Percentiles rank a stretch among this genome's conserved stretches.
phyloP scores from a whole-genome alignment of 371 early-diverging fungal species.

The Apophysomyces trapeziformis region DNA sequence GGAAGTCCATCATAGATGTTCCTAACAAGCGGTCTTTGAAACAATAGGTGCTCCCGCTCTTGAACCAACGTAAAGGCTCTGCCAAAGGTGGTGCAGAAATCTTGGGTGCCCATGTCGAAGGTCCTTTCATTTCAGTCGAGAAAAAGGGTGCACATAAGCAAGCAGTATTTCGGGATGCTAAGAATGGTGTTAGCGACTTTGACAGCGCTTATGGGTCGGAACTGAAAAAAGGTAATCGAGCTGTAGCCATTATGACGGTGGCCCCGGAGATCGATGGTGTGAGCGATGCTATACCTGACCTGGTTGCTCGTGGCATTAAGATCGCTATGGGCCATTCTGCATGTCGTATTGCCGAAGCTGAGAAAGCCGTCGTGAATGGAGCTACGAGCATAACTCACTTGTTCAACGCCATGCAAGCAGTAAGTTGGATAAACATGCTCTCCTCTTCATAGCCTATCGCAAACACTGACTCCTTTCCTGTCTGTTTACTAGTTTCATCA shows the following conservation, averaged over 20 bases:
- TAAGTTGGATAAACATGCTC: slow-evolving; percentile 13
- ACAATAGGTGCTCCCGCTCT: slow-evolving; percentile 60
- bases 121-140: slow-evolving; percentile 69
- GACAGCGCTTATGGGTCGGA: slow-evolving; percentile 73
- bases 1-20: too few relatives aligned
- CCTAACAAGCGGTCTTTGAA: neutral
- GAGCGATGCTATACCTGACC: slow-evolving; percentile 65
- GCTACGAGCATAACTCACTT: slow-evolving; percentile 73
- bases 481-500: slow-evolving; percentile 68
- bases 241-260: slow-evolving; percentile 71
- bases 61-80: slow-evolving; percentile 68
- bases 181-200: slow-evolving; percentile 71
- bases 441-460: neutral
- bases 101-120: slow-evolving; percentile 80
- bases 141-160: slow-evolving; percentile 82
- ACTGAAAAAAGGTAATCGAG: slow-evolving; percentile 28
- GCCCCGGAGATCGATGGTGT: slow-evolving; percentile 81
- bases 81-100: slow-evolving; percentile 70
- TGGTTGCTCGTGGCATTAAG: slow-evolving; percentile 63
- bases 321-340: slow-evolving; percentile 76
- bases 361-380: slow-evolving; percentile 66
- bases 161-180: slow-evolving; percentile 64
- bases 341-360: slow-evolving; percentile 68
- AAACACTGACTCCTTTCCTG: neutral
- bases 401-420: slow-evolving; percentile 77